Base-by-base conservation (phyloP, 306 rosid species). In the Alnus rubra region DNA sequence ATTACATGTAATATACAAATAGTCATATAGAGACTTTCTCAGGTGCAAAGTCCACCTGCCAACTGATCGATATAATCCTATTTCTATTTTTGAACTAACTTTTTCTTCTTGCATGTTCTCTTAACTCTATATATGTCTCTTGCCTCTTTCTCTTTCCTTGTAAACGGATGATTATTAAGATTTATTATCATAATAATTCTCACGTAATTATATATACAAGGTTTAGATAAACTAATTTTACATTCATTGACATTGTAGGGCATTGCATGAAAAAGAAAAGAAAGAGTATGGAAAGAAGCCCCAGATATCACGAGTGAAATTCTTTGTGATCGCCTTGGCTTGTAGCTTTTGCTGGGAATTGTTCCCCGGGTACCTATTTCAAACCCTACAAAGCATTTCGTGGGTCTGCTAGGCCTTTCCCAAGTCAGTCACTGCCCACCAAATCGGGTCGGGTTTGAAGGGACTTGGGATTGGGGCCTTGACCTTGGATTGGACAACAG, bases 351-450 rank as follows among this genome's bases (percentile, higher is more conserved):
- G 86, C 11, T 94, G 94, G 94, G 88, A 90, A 35, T 64, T 77
- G 44, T 4, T 89, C 49, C 98, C 97, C 3, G 97, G 96, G 31
- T 88, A 81, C 88, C 75, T 94, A n/a, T 92, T 94, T 87, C 42
- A 91, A 51, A 90, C 95, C 11, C 92, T 94, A 18, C 76, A 93
- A 30, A 90, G 13, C 90, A 88, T 92, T 55, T 91, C 97, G 59
- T 94, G 93, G 92, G 75, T 92, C 1, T 92, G 96, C 80, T 93
- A 96, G 97, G 13, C 83, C 30, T 89, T 91, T 86, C 77, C 96
- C 76, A 90, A 89, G 69, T 93, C 97, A 33, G 90, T 93, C 9
- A 89, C 91, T 18, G 97, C 92, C 53, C 96, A 93, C 76, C 97
- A 90, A 37, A 30, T 93, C 39, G 97, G 97, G 14, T 93, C 96